Evolutionary conservation across 371 early-diverging fungal genomes (phyloP), one percentile per base, ranked within the genome.

Genomic region (Entomophthora muscae): DNA sequence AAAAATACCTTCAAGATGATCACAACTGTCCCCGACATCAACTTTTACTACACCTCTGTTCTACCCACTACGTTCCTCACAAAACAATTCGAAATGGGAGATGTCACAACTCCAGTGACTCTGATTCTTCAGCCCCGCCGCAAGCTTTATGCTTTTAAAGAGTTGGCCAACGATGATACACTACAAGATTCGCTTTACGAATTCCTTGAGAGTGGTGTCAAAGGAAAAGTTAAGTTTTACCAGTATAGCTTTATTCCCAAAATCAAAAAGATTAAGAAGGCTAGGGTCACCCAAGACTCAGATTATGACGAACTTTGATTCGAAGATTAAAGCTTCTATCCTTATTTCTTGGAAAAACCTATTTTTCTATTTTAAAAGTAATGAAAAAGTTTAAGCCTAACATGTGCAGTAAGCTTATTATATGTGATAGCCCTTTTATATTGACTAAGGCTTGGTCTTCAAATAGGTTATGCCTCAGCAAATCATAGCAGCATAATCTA

Each of bases 191-290:
- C 12, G 2, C 22, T 60, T n/a, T 13, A 60, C 23, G 32, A 29
- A 12, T 30, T 12, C 27, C 5, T 60, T 32, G 24, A 30, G 23
- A 30, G 33, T 24, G 60, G 32, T 17, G 12, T 60, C 24, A 55
- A 55, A 24, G 56, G 56, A 26, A 55, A 55, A 55, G 28, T 55
- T 27, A 55, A 55, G 28, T 27, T 55, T 26, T 55, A 55, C n/a
- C 28, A 22, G 13, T 55, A 55, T 26, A 55, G 24, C 28, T 55
- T 55, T 26, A 26, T 24, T 30, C 32, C 32, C 33, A 32, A 27
- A 60, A 22, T 60, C 30, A 17, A 17, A n/a, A 10, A 60, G 24
- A 24, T 27, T 42, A 10, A 27, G 33, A 60, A 27, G 22, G 32
- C 22, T n/a, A 17, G 2, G 2, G 3, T 13, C 32, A 60, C 23